Base-by-base conservation (phyloP, 2,329 filamentous ascomycete genomes). In the Fusarium bactridioides region DNA sequence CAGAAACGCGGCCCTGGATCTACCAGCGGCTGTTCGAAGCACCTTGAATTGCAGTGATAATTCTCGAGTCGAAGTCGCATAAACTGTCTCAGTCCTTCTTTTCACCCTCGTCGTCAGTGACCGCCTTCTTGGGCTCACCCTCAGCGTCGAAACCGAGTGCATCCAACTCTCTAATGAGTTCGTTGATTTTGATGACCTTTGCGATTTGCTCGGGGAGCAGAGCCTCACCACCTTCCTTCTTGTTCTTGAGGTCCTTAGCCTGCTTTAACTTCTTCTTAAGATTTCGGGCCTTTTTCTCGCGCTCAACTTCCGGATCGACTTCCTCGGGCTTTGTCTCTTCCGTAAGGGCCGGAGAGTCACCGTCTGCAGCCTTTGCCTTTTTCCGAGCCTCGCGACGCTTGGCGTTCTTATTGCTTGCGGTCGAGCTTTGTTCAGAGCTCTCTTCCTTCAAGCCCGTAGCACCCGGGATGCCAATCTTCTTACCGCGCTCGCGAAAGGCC, bases 151-250 rank as follows among this genome's bases (percentile, higher is more conserved):
- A 94, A 0, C 95, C 95, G 33, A 99, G 86, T 5, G 89, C 88
- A 77, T 97, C 93, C 62, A 99, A 84, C 80, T 98, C 95, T 18
- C 94, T 89, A 64, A 98, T 91, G 56, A 99, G 87, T 84, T 99
- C 96, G 71, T 94, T 94, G 80, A 99, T 97, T 83, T 96, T 97
- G 81, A 97, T 97, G 61, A 99, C 94, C 84, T 99, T 99, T 76
- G 95, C 94, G 72, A 98, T 92, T 84, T 99, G 96, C 84, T 99
- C 96, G 0, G 95, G 95, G 31, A 98, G 86, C 68, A 99, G 83
- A 9, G 89, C 87, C 79, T 94, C 92, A 25, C 96, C 96, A 62
- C 90, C 91, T 29, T 97, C 93, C 82, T 97, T 97, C 87, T 97
- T 98, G 77, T 91, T 92, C 80, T 94, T 92, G 60, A 99, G 86